Evolutionary conservation across 192 early-diverging fungal species (phyloP).

Genomic region (Entomortierella beljakovae): DNA sequence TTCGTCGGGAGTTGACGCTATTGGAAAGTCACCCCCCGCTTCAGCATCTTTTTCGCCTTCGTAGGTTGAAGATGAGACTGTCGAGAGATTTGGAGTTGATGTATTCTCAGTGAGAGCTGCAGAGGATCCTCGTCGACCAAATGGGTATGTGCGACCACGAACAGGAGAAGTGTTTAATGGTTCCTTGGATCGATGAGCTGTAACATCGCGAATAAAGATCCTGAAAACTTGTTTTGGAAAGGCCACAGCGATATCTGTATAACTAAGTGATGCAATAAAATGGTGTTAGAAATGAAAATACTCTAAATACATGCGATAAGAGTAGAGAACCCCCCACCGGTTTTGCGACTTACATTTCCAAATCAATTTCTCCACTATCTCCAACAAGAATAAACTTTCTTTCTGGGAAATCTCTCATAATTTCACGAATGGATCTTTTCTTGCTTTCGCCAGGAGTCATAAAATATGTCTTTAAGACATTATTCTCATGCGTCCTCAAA

Average conservation of each 20-base stretch:
- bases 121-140: conserved; percentile 15
- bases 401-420: conserved; percentile 75
- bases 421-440: conserved; percentile 22
- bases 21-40: not conserved
- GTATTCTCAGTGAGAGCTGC: not conserved
- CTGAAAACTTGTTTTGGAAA: conserved; percentile 79
- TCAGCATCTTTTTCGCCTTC: not conserved
- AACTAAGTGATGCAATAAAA: conserved; percentile 29
- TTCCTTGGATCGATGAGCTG: conserved; percentile 39
- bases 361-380: conserved; percentile 91
- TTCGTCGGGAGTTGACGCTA: not conserved
- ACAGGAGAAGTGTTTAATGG: conserved; percentile 8
- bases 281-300: not conserved
- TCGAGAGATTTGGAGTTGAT: conserved; percentile 1
- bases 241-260: conserved; percentile 70
- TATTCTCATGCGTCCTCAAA: conserved; percentile 60
- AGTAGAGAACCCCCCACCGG: too few relatives aligned
- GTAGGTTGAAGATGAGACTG: not conserved
- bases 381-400: conserved; percentile 92
- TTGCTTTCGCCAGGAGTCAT: conserved; percentile 24
- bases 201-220: conserved; percentile 87
- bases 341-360: conserved; percentile 86
- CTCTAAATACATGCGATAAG: not conserved
- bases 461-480: conserved; percentile 55
- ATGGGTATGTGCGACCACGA: conserved; percentile 23